phyloP scores from a whole-genome alignment of 805 yeast species.

The Komagataella phaffii region DNA sequence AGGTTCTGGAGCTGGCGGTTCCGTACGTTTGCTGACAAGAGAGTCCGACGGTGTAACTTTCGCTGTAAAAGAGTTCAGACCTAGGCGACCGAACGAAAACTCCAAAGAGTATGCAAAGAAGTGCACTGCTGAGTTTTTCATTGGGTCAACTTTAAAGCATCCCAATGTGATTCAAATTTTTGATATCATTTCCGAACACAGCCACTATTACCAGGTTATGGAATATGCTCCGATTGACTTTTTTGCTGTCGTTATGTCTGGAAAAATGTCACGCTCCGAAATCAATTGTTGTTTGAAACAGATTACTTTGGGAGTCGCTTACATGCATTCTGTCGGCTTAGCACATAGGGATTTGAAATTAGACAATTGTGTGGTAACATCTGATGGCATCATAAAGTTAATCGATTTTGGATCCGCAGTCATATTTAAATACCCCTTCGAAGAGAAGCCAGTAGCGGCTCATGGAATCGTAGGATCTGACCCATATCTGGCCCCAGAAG shows the following conservation, averaged over 20 bases:
- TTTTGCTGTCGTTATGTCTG: constrained; percentile 80
- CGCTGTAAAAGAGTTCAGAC: constrained; percentile 76
- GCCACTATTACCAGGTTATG: constrained; percentile 71
- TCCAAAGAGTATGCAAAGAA: constrained; percentile 72
- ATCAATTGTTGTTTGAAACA: constrained; percentile 75
- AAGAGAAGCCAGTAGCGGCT: constrained; percentile 40
- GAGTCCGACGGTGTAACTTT: constrained; percentile 59
- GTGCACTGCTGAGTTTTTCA: constrained; percentile 82
- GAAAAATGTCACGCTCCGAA: constrained; percentile 68
- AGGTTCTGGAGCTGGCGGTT: constrained; percentile 85
- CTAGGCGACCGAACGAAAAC: constrained; percentile 55
- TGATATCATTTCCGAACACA: constrained; percentile 58
- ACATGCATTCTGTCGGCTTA: constrained; percentile 64
- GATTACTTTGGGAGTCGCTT: constrained; percentile 56
- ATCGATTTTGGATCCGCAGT: constrained; percentile 82
- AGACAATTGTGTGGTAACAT: constrained; percentile 72
- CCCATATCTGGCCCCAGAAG: constrained; percentile 82
- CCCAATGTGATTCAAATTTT: constrained; percentile 71
- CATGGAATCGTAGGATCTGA: constrained; percentile 80
- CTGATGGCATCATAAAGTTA: constrained; percentile 59
- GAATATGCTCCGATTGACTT: constrained; percentile 79
- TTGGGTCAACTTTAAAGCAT: constrained; percentile 71
- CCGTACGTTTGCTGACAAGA: constrained; percentile 60
- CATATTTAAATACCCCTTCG: constrained; percentile 68
- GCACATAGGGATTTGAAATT: constrained; percentile 76